These are phyloP conservation scores for Ogataea haglerorum DNA, from an alignment of 805 yeast species.

Conservation along the genomic window DNA sequence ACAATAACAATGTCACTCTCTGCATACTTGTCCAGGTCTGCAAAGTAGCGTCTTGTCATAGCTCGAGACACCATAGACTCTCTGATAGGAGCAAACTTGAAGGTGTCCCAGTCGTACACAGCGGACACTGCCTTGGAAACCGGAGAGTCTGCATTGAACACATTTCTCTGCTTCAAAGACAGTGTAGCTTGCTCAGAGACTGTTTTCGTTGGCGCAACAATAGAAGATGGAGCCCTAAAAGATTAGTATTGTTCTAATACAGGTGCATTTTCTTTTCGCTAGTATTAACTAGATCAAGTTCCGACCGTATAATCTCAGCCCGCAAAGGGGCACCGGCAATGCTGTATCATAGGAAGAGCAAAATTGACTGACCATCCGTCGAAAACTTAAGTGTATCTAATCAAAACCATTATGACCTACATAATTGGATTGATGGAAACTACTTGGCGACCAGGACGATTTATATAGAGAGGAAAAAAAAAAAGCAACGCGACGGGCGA, in stretches of 20 bases:
- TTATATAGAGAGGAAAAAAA: slow-evolving; percentile 2
- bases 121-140: slow-evolving; percentile 30
- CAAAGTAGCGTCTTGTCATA: slow-evolving; percentile 71
- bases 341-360: slow-evolving; percentile 12
- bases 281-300: slow-evolving; percentile 44
- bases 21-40: slow-evolving; percentile 68
- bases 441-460: not conserved
- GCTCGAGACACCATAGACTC: slow-evolving; percentile 80
- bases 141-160: slow-evolving; percentile 25
- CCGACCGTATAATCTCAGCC: slow-evolving; percentile 42
- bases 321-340: slow-evolving; percentile 27
- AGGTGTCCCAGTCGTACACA: slow-evolving; percentile 58
- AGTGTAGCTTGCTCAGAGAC: slow-evolving; percentile 5
- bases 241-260: slow-evolving; percentile 8
- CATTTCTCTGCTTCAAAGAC: slow-evolving; percentile 23
- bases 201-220: slow-evolving; percentile 13
- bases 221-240: slow-evolving; percentile 25
- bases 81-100: slow-evolving; percentile 67
- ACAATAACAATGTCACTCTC: slow-evolving; percentile 72
- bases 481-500: not conserved
- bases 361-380: slow-evolving; percentile 13
- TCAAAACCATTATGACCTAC: slow-evolving; percentile 4
- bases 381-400: slow-evolving; percentile 8
- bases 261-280: slow-evolving; percentile 39
- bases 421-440: slow-evolving; percentile 4